phyloP scores from a whole-genome alignment of 2,329 filamentous ascomycete species.

The Xylaria sp. region DNA sequence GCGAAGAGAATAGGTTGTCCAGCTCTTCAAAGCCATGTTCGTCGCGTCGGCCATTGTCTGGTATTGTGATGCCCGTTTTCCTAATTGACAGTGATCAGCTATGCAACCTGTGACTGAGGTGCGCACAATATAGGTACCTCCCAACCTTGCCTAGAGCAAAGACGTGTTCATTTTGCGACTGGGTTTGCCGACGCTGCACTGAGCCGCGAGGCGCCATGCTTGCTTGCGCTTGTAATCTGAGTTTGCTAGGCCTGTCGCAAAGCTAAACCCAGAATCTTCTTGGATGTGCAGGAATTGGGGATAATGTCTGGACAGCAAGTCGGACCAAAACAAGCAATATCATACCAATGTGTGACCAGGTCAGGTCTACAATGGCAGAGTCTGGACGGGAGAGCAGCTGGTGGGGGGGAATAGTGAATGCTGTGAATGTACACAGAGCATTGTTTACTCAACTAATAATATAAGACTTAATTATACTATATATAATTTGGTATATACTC shows the following conservation, averaged over 20 bases:
- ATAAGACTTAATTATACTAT: too few relatives aligned
- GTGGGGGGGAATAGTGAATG: conserved; percentile 17
- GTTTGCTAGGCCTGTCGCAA: not conserved
- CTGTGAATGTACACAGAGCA: not conserved
- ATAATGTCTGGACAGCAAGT: not conserved
- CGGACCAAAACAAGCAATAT: not conserved
- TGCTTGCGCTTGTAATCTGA: not conserved
- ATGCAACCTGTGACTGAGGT: not conserved
- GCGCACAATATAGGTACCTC: conserved; percentile 45
- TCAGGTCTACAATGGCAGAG: conserved; percentile 3
- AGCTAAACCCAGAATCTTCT: not conserved
- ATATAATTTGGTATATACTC: too few relatives aligned
- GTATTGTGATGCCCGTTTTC: conserved; percentile 85
- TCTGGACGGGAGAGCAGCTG: not conserved
- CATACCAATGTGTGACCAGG: not conserved
- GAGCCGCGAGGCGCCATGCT: conserved; percentile 48
- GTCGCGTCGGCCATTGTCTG: conserved; percentile 80
- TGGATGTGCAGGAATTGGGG: not conserved
- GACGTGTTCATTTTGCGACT: conserved; percentile 52
- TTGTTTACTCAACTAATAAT: too few relatives aligned
- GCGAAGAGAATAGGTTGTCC: conserved; percentile 87
- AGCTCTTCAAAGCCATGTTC: conserved; percentile 91
- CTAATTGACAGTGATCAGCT: conserved; percentile 51
- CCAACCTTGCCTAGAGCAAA: conserved; percentile 57
- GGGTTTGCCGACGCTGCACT: conserved; percentile 45